Conservation (phyloP, 441 rosid genomes). For the Eutrema salsugineum region DNA sequence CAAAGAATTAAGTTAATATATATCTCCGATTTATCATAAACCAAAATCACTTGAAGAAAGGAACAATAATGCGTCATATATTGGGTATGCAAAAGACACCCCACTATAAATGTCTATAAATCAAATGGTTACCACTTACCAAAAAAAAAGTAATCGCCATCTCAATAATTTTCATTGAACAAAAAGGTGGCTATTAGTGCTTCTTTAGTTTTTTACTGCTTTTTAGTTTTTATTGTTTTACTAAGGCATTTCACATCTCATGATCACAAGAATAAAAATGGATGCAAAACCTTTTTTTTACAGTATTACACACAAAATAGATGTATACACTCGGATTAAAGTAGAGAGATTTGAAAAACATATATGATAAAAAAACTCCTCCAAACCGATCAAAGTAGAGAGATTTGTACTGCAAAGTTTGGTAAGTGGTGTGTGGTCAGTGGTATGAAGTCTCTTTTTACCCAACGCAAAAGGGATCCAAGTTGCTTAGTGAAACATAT, state of each 20-base stretch:
- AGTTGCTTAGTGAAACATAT: slow-evolving; percentile 30
- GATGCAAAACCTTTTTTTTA: not conserved
- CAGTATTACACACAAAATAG: too few species aligned
- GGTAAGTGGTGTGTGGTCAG: slow-evolving; percentile 18
- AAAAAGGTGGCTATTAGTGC: not conserved
- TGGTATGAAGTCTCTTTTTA: slow-evolving; percentile 30
- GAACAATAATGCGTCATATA: not conserved
- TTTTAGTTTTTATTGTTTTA: too few species aligned
- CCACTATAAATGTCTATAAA: slow-evolving; percentile 12
- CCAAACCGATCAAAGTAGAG: not conserved
- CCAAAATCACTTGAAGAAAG: not conserved
- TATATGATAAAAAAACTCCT: slow-evolving; percentile 7
- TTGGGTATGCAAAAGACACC: slow-evolving; percentile 8
- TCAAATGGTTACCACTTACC: slow-evolving; percentile 10
- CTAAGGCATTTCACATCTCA: not conserved
- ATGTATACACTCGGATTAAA: too few species aligned
- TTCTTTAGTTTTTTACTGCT: not conserved
- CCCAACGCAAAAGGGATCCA: slow-evolving; percentile 30
- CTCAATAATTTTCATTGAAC: not conserved
- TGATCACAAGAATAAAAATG: not conserved
- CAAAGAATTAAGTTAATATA: not conserved
- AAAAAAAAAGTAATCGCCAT: not conserved
- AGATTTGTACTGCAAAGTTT: slow-evolving; percentile 13
- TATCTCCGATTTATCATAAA: not conserved
- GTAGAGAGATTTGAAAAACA: too few species aligned